Evolutionary conservation across 2,329 filamentous ascomycete species (phyloP).

Genomic region (Amauroascus verrucosus): DNA sequence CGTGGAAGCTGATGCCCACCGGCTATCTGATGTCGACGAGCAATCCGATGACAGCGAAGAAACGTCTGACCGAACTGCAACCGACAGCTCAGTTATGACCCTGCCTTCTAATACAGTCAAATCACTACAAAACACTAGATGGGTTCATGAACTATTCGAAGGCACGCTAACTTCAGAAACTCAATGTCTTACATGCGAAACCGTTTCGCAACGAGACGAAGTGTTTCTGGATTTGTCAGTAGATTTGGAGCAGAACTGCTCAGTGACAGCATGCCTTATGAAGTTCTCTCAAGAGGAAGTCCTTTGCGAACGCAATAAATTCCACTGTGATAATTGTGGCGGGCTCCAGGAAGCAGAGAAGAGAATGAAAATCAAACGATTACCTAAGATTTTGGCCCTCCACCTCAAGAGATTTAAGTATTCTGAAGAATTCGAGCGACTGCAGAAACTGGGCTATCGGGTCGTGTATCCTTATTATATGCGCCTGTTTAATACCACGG

Average conservation of each 20-base stretch:
- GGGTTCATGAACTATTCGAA: conserved; percentile 97
- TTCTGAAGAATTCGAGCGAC: conserved; percentile 81
- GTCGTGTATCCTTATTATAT: conserved; percentile 96
- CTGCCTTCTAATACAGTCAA: conserved; percentile 32
- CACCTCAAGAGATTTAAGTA: conserved; percentile 98
- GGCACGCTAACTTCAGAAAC: conserved; percentile 92
- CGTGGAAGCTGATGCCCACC: conserved; percentile 73
- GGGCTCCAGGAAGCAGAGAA: conserved; percentile 96
- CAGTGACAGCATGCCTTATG: conserved; percentile 84
- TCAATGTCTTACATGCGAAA: conserved; percentile 91
- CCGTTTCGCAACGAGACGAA: conserved; percentile 87
- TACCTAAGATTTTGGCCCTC: conserved; percentile 82
- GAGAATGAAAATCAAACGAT: conserved; percentile 94
- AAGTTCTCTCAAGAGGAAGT: conserved; percentile 98
- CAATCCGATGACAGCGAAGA: conserved; percentile 36
- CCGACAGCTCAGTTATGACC: conserved; percentile 30
- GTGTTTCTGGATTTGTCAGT: conserved; percentile 94
- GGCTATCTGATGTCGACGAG: conserved; percentile 27
- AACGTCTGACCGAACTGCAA: conserved; percentile 43
- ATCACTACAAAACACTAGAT: conserved; percentile 61
- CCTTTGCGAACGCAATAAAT: conserved; percentile 97
- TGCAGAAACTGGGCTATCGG: conserved; percentile 93
- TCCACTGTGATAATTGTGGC: conserved; percentile 95
- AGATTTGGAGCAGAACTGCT: conserved; percentile 88
- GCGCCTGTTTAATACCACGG: conserved; percentile 92